phyloP scores from a whole-genome alignment of 2,329 filamentous ascomycete genomes.

The Incumbomyces delicatus region DNA sequence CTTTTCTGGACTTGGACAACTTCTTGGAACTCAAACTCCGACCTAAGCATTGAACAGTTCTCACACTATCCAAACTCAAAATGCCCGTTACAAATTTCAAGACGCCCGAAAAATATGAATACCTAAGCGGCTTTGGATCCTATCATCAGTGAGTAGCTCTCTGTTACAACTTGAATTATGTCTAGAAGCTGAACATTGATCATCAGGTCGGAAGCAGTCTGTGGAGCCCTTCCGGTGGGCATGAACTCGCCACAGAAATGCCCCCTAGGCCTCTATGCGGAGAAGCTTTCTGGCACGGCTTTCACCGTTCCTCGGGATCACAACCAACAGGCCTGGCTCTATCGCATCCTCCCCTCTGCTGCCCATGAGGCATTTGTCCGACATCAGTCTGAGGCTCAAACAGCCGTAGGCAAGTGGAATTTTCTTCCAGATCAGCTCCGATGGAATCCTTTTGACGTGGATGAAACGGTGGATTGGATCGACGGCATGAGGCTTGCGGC shows the following conservation, averaged over 20 bases:
- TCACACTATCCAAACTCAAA: too few relatives aligned
- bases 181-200: background rate
- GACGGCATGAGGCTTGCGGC: constrained; percentile 45
- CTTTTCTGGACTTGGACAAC: too few relatives aligned
- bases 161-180: background rate
- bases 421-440: constrained; percentile 23
- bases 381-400: constrained; percentile 2
- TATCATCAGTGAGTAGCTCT: constrained; percentile 11
- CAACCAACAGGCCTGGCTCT: constrained; percentile 52
- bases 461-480: constrained; percentile 44
- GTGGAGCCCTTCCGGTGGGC: constrained; percentile 29
- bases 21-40: too few relatives aligned
- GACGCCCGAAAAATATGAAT: constrained; percentile 12
- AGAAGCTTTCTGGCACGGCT: constrained; percentile 37
- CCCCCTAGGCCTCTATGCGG: constrained; percentile 27
- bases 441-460: constrained; percentile 30
- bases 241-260: constrained; percentile 31
- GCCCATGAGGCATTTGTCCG: constrained; percentile 32
- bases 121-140: constrained; percentile 13
- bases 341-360: constrained; percentile 47
- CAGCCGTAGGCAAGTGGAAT: constrained; percentile 28
- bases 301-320: constrained; percentile 48
- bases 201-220: constrained; percentile 26
- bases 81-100: constrained; percentile 9
- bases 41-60: too few relatives aligned